Percentiles rank a stretch among this genome's conserved stretches.
These are phyloP conservation scores for Trichocomaceae sp. DNA, from an alignment of 2,329 filamentous ascomycete species.

Conservation along the genomic window DNA sequence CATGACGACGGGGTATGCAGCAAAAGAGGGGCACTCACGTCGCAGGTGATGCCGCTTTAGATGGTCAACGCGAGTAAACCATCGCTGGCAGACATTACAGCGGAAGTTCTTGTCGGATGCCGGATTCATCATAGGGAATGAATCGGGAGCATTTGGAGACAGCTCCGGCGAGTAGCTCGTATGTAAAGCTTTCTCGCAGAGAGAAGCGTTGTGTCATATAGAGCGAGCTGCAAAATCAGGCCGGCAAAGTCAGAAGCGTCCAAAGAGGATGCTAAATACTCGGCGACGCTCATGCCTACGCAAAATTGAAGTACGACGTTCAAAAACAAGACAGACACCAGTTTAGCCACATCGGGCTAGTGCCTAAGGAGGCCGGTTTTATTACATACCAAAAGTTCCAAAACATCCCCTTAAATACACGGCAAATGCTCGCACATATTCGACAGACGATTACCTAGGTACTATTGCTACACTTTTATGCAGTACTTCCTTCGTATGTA, in stretches of 20 bases:
- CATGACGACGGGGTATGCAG: constrained; percentile 9
- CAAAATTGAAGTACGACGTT: neutral
- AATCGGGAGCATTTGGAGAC: constrained; percentile 9
- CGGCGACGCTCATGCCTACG: neutral
- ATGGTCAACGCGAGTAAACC: constrained; percentile 44
- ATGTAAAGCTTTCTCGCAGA: neutral
- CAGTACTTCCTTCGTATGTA: too few species aligned
- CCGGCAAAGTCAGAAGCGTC: neutral
- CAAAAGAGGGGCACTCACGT: constrained; percentile 28
- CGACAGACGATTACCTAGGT: too few species aligned
- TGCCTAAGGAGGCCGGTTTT: neutral
- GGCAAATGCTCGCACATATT: too few species aligned
- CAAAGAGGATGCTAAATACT: neutral
- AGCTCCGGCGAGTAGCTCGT: neutral
- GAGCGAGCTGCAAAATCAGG: neutral
- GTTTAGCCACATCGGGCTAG: neutral
- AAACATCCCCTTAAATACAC: too few species aligned
- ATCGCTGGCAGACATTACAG: constrained; percentile 40
- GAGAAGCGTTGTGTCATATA: neutral
- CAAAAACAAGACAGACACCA: neutral
- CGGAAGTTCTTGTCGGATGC: constrained; percentile 36
- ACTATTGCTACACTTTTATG: too few species aligned
- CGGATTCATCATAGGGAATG: constrained; percentile 26
- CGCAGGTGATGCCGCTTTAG: constrained; percentile 43
- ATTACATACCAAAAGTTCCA: too few species aligned